Percentiles rank a stretch among this genome's conserved stretches.
phyloP scores from a whole-genome alignment of 2,329 filamentous ascomycete species.

The Nigrograna mackinnonii region DNA sequence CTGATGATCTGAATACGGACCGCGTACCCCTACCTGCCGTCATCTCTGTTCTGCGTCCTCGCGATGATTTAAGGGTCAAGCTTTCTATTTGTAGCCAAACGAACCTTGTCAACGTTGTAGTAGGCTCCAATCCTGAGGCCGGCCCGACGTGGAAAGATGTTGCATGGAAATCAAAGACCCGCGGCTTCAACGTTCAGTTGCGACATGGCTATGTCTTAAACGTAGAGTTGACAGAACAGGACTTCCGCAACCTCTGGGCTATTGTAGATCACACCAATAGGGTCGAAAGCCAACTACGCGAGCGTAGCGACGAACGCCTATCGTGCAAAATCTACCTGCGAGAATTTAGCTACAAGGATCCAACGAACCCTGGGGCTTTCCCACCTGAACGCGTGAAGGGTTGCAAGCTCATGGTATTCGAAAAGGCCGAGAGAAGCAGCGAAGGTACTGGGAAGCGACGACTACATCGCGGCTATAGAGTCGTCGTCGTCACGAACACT shows the following conservation, averaged over 20 bases:
- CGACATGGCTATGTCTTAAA: slow-evolving; percentile 76
- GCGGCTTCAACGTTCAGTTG: slow-evolving; percentile 69
- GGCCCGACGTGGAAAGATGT: slow-evolving; percentile 83
- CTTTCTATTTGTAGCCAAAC: slow-evolving; percentile 80
- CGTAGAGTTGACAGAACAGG: slow-evolving; percentile 72
- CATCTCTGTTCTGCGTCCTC: slow-evolving; percentile 73
- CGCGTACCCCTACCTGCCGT: slow-evolving; percentile 73
- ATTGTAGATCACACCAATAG: slow-evolving; percentile 85
- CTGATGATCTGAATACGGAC: slow-evolving; percentile 68
- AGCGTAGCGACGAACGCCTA: slow-evolving; percentile 69
- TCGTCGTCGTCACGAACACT: slow-evolving; percentile 77
- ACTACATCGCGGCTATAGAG: slow-evolving; percentile 77
- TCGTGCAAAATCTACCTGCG: slow-evolving; percentile 71
- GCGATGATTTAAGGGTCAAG: slow-evolving; percentile 69
- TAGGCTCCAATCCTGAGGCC: slow-evolving; percentile 69
- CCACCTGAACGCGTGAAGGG: slow-evolving; percentile 72
- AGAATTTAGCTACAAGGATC: slow-evolving; percentile 81
- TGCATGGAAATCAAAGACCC: slow-evolving; percentile 72
- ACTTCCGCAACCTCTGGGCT: slow-evolving; percentile 78
- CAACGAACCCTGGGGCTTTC: slow-evolving; percentile 71
- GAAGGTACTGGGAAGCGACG: slow-evolving; percentile 73
- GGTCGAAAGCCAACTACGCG: slow-evolving; percentile 71
- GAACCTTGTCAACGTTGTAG: slow-evolving; percentile 72
- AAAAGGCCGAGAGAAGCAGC: slow-evolving; percentile 67
- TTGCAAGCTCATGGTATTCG: slow-evolving; percentile 77